A percentile compares a stretch with the other conserved stretches of the same genome.
phyloP scores from a whole-genome alignment of 1,284 basidiomycete genomes.

The Irpex sp. region DNA sequence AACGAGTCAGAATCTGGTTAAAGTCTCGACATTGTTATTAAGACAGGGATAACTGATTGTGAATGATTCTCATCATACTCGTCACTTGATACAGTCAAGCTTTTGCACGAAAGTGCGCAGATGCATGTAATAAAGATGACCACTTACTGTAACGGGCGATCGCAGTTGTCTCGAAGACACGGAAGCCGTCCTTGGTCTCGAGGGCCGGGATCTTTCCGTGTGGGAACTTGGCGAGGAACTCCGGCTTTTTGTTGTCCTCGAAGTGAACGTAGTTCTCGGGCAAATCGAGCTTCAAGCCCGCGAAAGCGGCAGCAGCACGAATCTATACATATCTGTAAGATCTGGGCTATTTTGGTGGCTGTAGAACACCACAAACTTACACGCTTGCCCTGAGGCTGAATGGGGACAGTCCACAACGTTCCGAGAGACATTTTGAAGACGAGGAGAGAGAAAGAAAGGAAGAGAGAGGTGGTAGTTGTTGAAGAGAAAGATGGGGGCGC shows the following conservation, averaged over 20 bases:
- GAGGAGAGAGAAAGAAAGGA: conserved; percentile 5
- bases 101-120: background rate
- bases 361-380: conserved; percentile 35
- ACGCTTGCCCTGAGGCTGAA: conserved; percentile 41
- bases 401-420: conserved; percentile 53
- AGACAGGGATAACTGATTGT: conserved; percentile 62
- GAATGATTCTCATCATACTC: conserved; percentile 35
- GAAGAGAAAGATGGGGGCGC: conserved; percentile 6
- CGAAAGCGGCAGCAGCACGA: conserved; percentile 69
- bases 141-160: conserved; percentile 90
- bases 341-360: background rate
- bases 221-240: conserved; percentile 79
- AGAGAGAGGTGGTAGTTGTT: conserved; percentile 6
- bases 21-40: conserved; percentile 40
- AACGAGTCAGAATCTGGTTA: conserved; percentile 33
- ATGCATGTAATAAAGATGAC: background rate
- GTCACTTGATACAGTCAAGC: background rate
- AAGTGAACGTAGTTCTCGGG: conserved; percentile 58
- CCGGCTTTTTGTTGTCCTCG: conserved; percentile 76
- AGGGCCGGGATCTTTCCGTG: conserved; percentile 85
- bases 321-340: conserved; percentile 42
- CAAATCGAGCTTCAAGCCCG: conserved; percentile 64
- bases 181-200: conserved; percentile 77
- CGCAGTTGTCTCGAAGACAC: conserved; percentile 74
- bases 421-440: conserved; percentile 49